Base-by-base conservation (phyloP, 2,329 filamentous ascomycete species). In the Ambrosiella xylebori region DNA sequence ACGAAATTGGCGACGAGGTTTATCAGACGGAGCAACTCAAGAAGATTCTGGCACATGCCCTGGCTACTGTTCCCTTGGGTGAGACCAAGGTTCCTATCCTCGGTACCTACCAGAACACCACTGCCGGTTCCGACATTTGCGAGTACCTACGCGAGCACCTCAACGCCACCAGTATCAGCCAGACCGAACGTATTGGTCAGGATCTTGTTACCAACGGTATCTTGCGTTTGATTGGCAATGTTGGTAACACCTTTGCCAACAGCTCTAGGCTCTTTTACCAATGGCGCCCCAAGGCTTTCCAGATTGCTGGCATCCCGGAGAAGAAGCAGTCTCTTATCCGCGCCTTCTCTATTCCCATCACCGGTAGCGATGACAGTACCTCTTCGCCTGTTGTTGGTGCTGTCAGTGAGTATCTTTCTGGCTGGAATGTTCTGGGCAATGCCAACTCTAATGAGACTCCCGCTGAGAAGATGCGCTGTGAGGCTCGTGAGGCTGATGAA, bases 201-300 rank as follows among this genome's bases (percentile, higher is more conserved):
- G 93, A 98, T 68, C 76, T 98, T 63, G 84, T 96, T 56, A 74
- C 80, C 36, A 82, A 86, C 67, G 91, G 93, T 41, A 91, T 96
- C 67, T 74, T 98, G 66, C 83, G 93, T 56, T 76, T 98, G 57
- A 81, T 98, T 61, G 93, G 93, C 63, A 96, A 93, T 65, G 90
- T 98, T 57, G 93, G 93, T 61, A 97, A 81, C 71, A 88, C 85
- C 1, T 98, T 98, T 68, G 90, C 91, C 65, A 98, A 98, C 72
- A 97, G 90, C 75, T 95, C 90, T 63, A 88, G 86, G 71, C 86
- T 97, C 82, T 91, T 87, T 68, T 98, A 98, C 69, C 93, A 98
- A 70, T 98, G 93, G 93, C 85, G 88, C 57, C 81, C 90, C 7
- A 94, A 88, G 72, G 85, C 87, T 4, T 98, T 97, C 73, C 84